A percentile compares a stretch with the other conserved stretches of the same genome.
Conservation (phyloP, 495 filamentous ascomycete genomes). For the Symbiotaphrina buchneri region DNA sequence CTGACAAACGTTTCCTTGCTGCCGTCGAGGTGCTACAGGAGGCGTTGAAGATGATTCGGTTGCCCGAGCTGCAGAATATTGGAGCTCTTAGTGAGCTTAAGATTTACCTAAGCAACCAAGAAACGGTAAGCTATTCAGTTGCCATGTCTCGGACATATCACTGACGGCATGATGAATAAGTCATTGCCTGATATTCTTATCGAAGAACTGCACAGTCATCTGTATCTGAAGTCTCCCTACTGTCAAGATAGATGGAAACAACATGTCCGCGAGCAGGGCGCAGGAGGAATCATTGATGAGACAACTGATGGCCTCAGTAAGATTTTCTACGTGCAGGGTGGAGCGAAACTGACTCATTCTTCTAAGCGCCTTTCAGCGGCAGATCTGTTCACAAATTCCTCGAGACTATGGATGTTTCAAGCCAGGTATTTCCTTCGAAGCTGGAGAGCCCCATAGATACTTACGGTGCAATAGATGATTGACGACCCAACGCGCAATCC, state of each 20-base stretch:
- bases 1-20: constrained; percentile 83
- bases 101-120: constrained; percentile 80
- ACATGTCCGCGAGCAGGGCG: constrained; percentile 5
- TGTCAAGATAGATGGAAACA: constrained; percentile 83
- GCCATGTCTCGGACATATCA: constrained; percentile 1
- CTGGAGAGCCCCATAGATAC: no score
- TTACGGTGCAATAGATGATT: constrained; percentile 43
- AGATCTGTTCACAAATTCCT: constrained; percentile 46
- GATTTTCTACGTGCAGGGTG: no score
- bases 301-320: no score
- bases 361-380: background rate
- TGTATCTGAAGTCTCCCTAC: constrained; percentile 92
- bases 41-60: constrained; percentile 57
- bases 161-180: constrained; percentile 7
- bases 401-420: constrained; percentile 50
- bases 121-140: constrained; percentile 23
- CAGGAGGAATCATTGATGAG: no score
- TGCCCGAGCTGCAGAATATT: constrained; percentile 78
- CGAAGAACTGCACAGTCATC: constrained; percentile 90
- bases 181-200: constrained; percentile 84
- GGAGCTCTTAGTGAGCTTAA: constrained; percentile 71
- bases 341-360: no score
- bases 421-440: constrained; percentile 17
- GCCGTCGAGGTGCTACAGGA: constrained; percentile 85
- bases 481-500: constrained; percentile 84